A percentile compares a stretch with the other conserved stretches of the same genome.
Conservation (phyloP, 1,284 basidiomycete species). For the Hortiboletus rubellus region DNA sequence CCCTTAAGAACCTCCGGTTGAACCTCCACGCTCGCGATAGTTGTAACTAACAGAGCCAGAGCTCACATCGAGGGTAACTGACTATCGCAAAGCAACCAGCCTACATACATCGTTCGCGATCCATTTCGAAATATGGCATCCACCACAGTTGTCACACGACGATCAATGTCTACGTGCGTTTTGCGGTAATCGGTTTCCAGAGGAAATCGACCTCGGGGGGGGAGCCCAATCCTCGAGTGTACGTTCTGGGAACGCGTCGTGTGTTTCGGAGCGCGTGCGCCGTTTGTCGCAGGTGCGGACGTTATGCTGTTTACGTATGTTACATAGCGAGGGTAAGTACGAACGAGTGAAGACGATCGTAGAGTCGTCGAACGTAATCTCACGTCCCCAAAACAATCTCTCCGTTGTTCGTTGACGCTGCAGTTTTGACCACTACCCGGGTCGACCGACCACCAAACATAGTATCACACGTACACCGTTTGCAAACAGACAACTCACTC, state of each 20-base stretch:
- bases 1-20: slow-evolving; percentile 52
- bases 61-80: neutral
- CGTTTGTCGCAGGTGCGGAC: slow-evolving; percentile 77
- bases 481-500: neutral
- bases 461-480: too few species aligned
- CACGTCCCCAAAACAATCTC: slow-evolving; percentile 11
- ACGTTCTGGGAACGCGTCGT: slow-evolving; percentile 58
- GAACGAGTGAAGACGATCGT: neutral
- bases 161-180: too few species aligned
- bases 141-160: too few species aligned
- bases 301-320: slow-evolving; percentile 68
- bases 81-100: neutral
- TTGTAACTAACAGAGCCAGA: slow-evolving; percentile 47
- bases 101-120: slow-evolving; percentile 38
- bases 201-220: too few species aligned
- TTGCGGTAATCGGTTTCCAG: too few species aligned
- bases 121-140: too few species aligned
- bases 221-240: slow-evolving; percentile 49
- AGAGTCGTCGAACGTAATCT: neutral
- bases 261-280: slow-evolving; percentile 53
- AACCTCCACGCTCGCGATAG: slow-evolving; percentile 64
- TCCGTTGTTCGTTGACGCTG: slow-evolving; percentile 4
- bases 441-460: neutral
- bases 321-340: slow-evolving; percentile 36
- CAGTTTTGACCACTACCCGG: slow-evolving; percentile 2